phyloP scores from a whole-genome alignment of 2,329 filamentous ascomycete genomes.

The Penicillium sp. region DNA sequence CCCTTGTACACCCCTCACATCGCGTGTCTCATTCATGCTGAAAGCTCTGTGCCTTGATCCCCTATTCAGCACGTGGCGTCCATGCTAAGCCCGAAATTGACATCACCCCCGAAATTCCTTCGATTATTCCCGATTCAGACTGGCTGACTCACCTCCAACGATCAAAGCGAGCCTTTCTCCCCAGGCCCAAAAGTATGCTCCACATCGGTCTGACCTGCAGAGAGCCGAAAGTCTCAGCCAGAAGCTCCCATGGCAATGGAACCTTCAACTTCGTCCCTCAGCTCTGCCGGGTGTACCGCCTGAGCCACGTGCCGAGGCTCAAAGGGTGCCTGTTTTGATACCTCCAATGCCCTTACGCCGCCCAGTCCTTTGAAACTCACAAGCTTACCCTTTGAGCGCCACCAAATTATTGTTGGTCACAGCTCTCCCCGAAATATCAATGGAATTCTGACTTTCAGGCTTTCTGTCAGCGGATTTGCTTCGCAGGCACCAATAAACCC shows the following conservation, averaged over 20 bases:
- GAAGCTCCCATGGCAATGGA: conserved; percentile 2
- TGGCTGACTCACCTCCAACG: conserved; percentile 16
- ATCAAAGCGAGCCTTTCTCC: conserved; percentile 3
- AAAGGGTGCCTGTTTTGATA: background rate
- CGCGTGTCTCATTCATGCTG: conserved; percentile 6
- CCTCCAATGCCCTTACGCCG: background rate
- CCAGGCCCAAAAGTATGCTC: conserved; percentile 5
- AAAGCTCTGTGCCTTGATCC: conserved; percentile 11
- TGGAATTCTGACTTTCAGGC: background rate
- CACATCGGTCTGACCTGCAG: conserved; percentile 11
- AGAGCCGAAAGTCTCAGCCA: conserved; percentile 9
- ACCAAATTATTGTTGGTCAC: conserved; percentile 6
- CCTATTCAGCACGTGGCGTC: conserved; percentile 15
- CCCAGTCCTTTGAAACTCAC: conserved; percentile 4
- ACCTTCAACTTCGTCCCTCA: conserved; percentile 3
- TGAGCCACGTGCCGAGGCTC: conserved; percentile 10
- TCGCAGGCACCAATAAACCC: background rate
- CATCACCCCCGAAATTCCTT: background rate
- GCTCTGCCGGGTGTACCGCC: conserved; percentile 5
- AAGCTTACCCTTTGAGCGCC: background rate
- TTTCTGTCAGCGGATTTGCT: background rate
- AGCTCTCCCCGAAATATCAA: conserved; percentile 15
- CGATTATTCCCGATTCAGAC: background rate
- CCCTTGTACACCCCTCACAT: conserved; percentile 6
- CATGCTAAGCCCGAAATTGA: conserved; percentile 1